phyloP scores from a whole-genome alignment of 306 rosid genomes.

The Prosopis cineraria region DNA sequence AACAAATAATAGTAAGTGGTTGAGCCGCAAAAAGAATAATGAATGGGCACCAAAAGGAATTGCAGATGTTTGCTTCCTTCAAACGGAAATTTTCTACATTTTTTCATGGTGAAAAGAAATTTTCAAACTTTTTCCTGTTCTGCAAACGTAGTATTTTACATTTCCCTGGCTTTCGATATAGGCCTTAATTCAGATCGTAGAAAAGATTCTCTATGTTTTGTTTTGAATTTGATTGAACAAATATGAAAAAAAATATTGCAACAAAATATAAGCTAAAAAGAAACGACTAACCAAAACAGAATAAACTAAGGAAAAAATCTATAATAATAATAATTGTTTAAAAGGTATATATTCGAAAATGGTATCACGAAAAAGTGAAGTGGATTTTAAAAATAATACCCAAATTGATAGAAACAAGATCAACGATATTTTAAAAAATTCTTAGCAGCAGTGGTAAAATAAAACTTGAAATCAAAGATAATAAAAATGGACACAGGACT shows the following conservation, averaged over 20 bases:
- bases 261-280: background rate
- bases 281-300: background rate
- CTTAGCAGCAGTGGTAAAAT: background rate
- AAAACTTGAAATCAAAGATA: background rate
- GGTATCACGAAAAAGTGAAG: background rate
- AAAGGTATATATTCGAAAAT: background rate
- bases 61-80: background rate
- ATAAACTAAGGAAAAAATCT: background rate
- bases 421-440: background rate
- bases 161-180: background rate
- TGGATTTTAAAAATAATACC: background rate
- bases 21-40: conserved; percentile 1
- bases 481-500: background rate
- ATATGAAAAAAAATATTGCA: background rate
- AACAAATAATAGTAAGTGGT: conserved; percentile 5
- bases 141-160: background rate
- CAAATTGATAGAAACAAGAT: background rate
- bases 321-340: background rate
- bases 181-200: too few relatives aligned
- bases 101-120: background rate
- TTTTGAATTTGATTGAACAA: background rate
- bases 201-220: background rate
- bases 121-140: background rate
- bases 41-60: background rate
- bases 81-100: background rate